These are phyloP conservation scores for Russula foetens DNA, from an alignment of 768 basidiomycete species.

Conservation along the genomic window DNA sequence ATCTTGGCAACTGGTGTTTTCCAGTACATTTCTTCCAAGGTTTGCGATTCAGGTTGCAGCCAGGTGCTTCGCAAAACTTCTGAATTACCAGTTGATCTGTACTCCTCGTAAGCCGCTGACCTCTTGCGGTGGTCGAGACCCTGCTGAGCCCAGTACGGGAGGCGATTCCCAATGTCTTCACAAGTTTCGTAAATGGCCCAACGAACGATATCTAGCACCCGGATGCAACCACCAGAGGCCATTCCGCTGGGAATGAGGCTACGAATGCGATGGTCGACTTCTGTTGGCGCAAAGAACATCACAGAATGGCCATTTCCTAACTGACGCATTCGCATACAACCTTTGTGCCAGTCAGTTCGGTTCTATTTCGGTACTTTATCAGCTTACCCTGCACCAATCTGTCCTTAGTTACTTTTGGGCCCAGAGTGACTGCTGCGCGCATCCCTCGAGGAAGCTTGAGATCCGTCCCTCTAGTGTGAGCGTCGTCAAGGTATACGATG, in stretches of 20 bases:
- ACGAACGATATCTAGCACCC: slow-evolving; percentile 9
- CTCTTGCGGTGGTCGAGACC: slow-evolving; percentile 7
- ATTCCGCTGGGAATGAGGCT: background rate
- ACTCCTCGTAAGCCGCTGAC: background rate
- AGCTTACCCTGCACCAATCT: slow-evolving; percentile 39
- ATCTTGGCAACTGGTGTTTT: background rate
- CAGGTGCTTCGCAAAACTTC: background rate
- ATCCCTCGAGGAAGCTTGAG: slow-evolving; percentile 37
- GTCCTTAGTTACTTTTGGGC: slow-evolving; percentile 45
- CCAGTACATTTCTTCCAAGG: slow-evolving; percentile 13
- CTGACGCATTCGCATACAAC: slow-evolving; percentile 18
- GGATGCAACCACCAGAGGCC: background rate
- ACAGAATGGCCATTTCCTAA: slow-evolving; percentile 16
- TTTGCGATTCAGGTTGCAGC: slow-evolving; percentile 9
- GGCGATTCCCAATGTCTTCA: slow-evolving; percentile 12
- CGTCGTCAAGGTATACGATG: slow-evolving; percentile 45
- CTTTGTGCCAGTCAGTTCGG: background rate
- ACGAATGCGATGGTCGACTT: slow-evolving; percentile 12
- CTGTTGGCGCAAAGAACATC: slow-evolving; percentile 13
- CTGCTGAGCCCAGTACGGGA: slow-evolving; percentile 12
- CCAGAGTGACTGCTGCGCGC: slow-evolving; percentile 42
- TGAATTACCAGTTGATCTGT: background rate
- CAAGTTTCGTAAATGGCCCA: slow-evolving; percentile 17
- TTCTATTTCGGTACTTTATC: background rate
- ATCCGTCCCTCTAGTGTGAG: slow-evolving; percentile 46